A percentile compares a stretch with the other conserved stretches of the same genome.
Conservation (phyloP, 768 basidiomycete genomes). For the Boletus rubescentipes region DNA sequence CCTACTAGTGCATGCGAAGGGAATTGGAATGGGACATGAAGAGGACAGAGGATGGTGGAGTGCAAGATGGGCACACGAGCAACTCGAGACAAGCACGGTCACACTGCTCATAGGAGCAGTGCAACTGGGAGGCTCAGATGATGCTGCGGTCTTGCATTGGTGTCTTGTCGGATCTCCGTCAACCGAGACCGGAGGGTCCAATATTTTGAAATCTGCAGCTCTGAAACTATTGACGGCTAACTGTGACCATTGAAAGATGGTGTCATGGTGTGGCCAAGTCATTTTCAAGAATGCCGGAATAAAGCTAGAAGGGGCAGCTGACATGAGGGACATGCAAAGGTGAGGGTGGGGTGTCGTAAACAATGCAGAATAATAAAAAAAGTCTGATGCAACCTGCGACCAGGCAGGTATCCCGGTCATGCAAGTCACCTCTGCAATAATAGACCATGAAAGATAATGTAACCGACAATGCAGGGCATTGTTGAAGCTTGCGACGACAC, state of each 20-base stretch:
- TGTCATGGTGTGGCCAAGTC: conserved; percentile 50
- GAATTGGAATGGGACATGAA: conserved; percentile 49
- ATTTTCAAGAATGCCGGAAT: conserved; percentile 18
- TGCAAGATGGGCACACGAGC: conserved; percentile 50
- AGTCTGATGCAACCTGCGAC: conserved; percentile 55
- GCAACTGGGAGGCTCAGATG: conserved; percentile 55
- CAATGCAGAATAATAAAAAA: conserved; percentile 42
- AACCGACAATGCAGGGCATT: conserved; percentile 29
- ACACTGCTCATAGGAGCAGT: conserved; percentile 43
- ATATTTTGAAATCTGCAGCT: conserved; percentile 44
- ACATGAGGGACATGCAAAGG: conserved; percentile 21
- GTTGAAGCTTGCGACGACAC: conserved; percentile 46
- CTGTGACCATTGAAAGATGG: conserved; percentile 35
- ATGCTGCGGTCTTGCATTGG: conserved; percentile 66
- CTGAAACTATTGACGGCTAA: conserved; percentile 21
- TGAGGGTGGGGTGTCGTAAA: conserved; percentile 38
- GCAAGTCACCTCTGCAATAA: conserved; percentile 39
- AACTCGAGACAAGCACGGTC: too few relatives aligned
- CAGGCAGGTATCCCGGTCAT: conserved; percentile 54
- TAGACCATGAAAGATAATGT: conserved; percentile 39
- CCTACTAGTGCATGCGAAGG: conserved; percentile 58
- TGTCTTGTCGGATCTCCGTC: conserved; percentile 57
- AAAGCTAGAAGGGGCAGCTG: conserved; percentile 20
- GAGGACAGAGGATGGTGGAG: conserved; percentile 37
- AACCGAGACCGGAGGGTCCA: conserved; percentile 51